A percentile compares a stretch with the other conserved stretches of the same genome.
Conservation (phyloP, 768 basidiomycete species). For the Solioccasus polychromus region DNA sequence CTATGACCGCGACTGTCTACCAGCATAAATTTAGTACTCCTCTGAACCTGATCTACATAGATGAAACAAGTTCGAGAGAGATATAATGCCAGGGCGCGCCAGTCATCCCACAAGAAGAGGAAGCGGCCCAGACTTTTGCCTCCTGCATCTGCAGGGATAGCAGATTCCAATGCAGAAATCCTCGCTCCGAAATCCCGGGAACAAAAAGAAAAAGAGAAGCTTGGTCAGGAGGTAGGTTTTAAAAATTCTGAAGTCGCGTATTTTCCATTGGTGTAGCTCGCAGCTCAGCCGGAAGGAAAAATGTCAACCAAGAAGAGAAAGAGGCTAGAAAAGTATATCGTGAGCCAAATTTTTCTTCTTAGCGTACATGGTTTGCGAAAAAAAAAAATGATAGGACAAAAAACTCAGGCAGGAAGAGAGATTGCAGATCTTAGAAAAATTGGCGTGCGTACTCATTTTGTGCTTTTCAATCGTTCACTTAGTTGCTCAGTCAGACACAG, state of each 20-base stretch:
- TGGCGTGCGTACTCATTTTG: constrained; percentile 55
- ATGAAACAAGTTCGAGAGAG: constrained; percentile 30
- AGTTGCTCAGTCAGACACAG: constrained; percentile 65
- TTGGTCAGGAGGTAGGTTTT: constrained; percentile 57
- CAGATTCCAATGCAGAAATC: constrained; percentile 58
- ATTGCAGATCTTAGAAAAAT: constrained; percentile 68
- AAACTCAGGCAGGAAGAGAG: constrained; percentile 92
- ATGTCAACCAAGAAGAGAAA: constrained; percentile 86
- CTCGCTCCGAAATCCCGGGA: constrained; percentile 56
- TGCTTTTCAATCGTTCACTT: constrained; percentile 4
- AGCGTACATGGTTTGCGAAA: neutral
- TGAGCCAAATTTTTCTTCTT: constrained; percentile 34
- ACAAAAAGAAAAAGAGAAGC: constrained; percentile 55
- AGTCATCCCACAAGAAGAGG: constrained; percentile 62
- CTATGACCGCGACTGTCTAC: too few species aligned
- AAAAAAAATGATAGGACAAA: constrained; percentile 87
- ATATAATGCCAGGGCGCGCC: constrained; percentile 68
- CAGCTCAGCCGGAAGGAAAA: constrained; percentile 58
- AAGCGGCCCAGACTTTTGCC: constrained; percentile 38
- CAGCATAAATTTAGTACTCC: too few species aligned
- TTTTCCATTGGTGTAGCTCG: constrained; percentile 20
- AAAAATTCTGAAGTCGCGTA: neutral
- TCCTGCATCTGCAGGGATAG: constrained; percentile 22
- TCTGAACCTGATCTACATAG: too few species aligned
- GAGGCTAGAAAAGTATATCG: constrained; percentile 89